Evolutionary conservation across 2,329 filamentous ascomycete genomes (phyloP).

Genomic region (Calonectria pseudoreteaudii): DNA sequence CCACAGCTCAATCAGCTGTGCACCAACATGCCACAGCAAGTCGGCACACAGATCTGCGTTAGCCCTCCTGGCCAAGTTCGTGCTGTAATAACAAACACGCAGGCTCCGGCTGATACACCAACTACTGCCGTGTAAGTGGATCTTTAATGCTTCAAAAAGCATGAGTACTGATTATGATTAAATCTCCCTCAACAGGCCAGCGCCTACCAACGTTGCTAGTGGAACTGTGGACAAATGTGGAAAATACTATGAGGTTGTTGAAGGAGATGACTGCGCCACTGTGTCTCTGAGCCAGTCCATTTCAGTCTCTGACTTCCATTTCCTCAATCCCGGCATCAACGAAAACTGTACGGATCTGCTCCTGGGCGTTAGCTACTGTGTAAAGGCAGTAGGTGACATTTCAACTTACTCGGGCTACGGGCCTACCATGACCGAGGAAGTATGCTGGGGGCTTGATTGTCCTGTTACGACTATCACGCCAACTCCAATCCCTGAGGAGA

Average conservation of each 20-base stretch:
- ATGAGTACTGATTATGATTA: no score
- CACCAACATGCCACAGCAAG: no score
- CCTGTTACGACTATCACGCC: no score
- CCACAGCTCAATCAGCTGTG: no score
- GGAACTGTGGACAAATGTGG: slow-evolving; percentile 1
- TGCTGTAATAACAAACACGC: neutral
- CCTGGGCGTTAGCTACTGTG: neutral
- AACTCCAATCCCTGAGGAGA: no score
- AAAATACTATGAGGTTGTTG: neutral
- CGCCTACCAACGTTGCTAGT: neutral
- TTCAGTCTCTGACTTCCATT: slow-evolving; percentile 11
- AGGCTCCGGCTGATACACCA: neutral
- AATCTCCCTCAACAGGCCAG: neutral
- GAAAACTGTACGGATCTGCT: slow-evolving; percentile 10
- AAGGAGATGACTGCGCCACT: neutral
- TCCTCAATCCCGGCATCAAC: slow-evolving; percentile 11
- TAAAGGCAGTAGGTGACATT: slow-evolving; percentile 12
- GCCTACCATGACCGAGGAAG: no score
- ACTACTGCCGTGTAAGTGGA: neutral
- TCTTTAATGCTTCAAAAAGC: no score
- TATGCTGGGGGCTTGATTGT: no score
- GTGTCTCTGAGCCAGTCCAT: neutral
- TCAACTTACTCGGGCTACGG: slow-evolving; percentile 7
- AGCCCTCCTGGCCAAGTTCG: no score
- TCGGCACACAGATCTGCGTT: no score